Evolutionary conservation across 306 rosid species (phyloP).

Genomic region (Ziziphus jujuba): DNA sequence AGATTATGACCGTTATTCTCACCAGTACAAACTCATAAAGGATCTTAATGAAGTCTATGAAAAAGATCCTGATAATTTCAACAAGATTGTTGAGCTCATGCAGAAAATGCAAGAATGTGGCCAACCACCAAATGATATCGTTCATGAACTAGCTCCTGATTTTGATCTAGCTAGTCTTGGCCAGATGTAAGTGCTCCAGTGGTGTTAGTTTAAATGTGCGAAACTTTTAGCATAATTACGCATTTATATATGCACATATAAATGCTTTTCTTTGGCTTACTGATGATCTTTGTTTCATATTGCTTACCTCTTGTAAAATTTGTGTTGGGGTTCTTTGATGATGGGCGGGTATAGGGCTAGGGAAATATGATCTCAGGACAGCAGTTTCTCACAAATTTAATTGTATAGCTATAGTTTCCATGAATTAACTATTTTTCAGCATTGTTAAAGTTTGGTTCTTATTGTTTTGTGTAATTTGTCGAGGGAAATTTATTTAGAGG

Average conservation of each 20-base stretch:
- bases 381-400: neutral
- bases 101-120: constrained; percentile 99
- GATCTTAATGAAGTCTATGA: constrained; percentile 79
- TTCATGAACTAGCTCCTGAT: constrained; percentile 84
- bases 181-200: constrained; percentile 67
- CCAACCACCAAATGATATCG: constrained; percentile 87
- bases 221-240: neutral
- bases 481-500: too few species aligned
- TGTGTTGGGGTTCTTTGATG: neutral
- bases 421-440: neutral
- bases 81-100: constrained; percentile 85
- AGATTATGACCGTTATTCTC: constrained; percentile 64
- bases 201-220: neutral
- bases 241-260: neutral
- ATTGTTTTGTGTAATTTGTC: too few species aligned
- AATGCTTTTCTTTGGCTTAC: neutral
- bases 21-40: constrained; percentile 60
- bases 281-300: neutral
- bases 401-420: neutral
- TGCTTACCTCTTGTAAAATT: neutral
- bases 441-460: neutral
- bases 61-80: constrained; percentile 68
- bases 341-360: neutral
- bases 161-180: constrained; percentile 75
- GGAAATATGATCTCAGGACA: neutral